Percentiles rank a stretch among this genome's conserved stretches.
Conservation (phyloP, 129 eudicot species). For the Centaurea solstitialis region DNA sequence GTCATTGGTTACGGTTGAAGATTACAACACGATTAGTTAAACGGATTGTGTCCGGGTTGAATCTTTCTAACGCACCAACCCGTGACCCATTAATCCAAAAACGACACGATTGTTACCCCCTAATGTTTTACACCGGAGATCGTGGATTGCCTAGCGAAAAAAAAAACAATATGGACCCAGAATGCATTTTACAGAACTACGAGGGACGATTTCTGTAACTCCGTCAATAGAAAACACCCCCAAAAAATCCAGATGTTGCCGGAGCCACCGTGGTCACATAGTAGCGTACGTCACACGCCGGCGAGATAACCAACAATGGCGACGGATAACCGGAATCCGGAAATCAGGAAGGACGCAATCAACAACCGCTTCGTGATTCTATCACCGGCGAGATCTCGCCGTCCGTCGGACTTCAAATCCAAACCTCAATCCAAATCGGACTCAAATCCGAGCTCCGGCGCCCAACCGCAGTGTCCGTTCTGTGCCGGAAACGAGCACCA, state of each 20-base stretch:
- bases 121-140: too few species aligned
- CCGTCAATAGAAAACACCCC: neutral
- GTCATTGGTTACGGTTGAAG: too few species aligned
- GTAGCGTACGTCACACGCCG: slow-evolving; percentile 22
- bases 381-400: slow-evolving; percentile 89
- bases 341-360: slow-evolving; percentile 67
- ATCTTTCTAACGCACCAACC: too few species aligned
- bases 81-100: too few species aligned
- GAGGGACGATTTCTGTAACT: neutral
- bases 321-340: slow-evolving; percentile 47
- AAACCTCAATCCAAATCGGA: slow-evolving; percentile 56
- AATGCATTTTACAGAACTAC: neutral
- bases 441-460: slow-evolving; percentile 35
- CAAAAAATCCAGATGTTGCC: neutral
- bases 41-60: too few species aligned
- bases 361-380: slow-evolving; percentile 80
- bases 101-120: too few species aligned
- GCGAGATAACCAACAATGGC: slow-evolving; percentile 27
- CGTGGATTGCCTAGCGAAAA: too few species aligned
- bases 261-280: neutral
- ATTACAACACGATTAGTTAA: too few species aligned
- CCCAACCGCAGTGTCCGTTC: slow-evolving; percentile 59
- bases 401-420: slow-evolving; percentile 91
- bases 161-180: too few species aligned
- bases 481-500: slow-evolving; percentile 88